Percentiles rank a stretch among this genome's conserved stretches.
These are phyloP conservation scores for Rhododendron simsii DNA, from an alignment of 148 eudicot species.

Conservation along the genomic window DNA sequence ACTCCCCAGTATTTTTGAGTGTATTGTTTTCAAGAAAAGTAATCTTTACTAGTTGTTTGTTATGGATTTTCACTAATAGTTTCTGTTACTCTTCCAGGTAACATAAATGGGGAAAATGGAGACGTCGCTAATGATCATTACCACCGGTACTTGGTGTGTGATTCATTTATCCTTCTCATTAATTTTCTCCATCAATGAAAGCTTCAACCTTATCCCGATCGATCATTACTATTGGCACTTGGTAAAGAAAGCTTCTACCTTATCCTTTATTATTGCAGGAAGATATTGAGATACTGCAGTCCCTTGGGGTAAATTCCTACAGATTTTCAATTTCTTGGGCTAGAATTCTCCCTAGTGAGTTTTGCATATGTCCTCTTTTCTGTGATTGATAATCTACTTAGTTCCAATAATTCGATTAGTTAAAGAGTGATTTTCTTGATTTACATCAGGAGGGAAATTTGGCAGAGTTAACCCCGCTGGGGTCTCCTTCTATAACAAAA, in stretches of 20 bases:
- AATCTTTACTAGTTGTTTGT: not conserved
- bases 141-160: constrained; percentile 64
- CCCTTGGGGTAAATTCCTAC: constrained; percentile 72
- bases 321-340: constrained; percentile 85
- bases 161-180: not conserved
- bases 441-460: constrained; percentile 49
- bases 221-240: too few species aligned
- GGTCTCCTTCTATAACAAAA: constrained; percentile 53
- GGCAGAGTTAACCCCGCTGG: constrained; percentile 58
- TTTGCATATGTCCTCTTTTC: not conserved
- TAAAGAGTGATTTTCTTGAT: not conserved
- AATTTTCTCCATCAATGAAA: not conserved
- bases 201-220: not conserved
- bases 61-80: not conserved
- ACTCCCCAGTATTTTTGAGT: not conserved
- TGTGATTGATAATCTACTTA: not conserved
- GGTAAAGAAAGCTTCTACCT: not conserved
- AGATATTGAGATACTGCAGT: constrained; percentile 58
- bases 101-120: constrained; percentile 46
- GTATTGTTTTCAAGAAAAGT: too few species aligned
- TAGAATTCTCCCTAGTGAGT: constrained; percentile 69
- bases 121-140: constrained; percentile 81
- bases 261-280: constrained; percentile 33
- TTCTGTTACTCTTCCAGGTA: constrained; percentile 30
- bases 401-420: not conserved